These are phyloP conservation scores for Diaporthe citrichinensis DNA, from an alignment of 2,329 filamentous ascomycete genomes.

Conservation along the genomic window DNA sequence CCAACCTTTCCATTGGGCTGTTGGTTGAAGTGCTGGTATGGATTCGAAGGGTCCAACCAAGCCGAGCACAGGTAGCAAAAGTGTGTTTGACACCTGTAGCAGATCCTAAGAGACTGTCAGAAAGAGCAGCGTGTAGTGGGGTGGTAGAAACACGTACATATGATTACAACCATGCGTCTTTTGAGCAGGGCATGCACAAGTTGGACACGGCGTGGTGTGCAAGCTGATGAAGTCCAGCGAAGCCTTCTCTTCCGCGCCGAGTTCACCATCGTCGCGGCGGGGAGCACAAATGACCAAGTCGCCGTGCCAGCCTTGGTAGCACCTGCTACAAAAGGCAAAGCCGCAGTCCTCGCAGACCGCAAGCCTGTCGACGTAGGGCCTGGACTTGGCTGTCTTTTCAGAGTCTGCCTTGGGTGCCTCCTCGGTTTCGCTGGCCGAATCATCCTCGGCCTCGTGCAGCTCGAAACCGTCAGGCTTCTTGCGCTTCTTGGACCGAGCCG, in stretches of 20 bases:
- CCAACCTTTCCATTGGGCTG: constrained; percentile 65
- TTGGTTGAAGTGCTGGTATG: constrained; percentile 90
- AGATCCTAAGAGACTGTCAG: constrained; percentile 63
- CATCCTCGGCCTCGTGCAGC: constrained; percentile 69
- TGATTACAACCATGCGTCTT: constrained; percentile 97
- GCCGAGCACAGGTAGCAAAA: constrained; percentile 95
- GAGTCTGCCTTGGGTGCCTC: constrained; percentile 51
- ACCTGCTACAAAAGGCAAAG: constrained; percentile 87
- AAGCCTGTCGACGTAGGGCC: constrained; percentile 73
- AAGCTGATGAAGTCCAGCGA: constrained; percentile 85
- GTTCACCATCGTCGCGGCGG: constrained; percentile 75
- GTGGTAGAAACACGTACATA: constrained; percentile 66
- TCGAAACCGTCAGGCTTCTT: constrained; percentile 79
- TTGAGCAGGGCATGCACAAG: constrained; percentile 86
- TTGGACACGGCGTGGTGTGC: constrained; percentile 90
- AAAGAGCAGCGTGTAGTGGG: background rate
- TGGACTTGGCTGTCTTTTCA: constrained; percentile 48
- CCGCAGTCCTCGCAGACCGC: constrained; percentile 90
- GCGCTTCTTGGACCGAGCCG: constrained; percentile 82
- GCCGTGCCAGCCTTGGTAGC: constrained; percentile 89
- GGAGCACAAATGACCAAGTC: constrained; percentile 80
- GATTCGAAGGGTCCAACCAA: constrained; percentile 87
- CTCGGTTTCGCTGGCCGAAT: constrained; percentile 62
- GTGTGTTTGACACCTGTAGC: constrained; percentile 89
- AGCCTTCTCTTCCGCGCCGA: constrained; percentile 87